Evolutionary conservation across 768 basidiomycete genomes (phyloP).

Genomic region (Lentinula detonsa): DNA sequence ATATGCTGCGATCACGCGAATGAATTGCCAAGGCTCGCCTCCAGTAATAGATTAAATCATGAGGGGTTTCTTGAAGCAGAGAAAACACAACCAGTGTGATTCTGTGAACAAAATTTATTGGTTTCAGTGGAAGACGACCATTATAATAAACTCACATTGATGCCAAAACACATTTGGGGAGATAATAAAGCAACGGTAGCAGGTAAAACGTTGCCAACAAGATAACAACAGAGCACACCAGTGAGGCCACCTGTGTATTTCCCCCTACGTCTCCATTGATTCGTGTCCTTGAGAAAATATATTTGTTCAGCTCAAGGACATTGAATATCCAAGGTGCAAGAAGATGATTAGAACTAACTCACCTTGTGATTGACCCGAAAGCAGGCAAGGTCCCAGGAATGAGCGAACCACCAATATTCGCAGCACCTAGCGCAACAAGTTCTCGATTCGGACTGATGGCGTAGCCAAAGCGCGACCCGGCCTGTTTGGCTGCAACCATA

Average conservation of each 20-base stretch:
- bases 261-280: conserved; percentile 89
- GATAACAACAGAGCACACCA: conserved; percentile 69
- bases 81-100: conserved; percentile 83
- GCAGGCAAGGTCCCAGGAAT: conserved; percentile 88
- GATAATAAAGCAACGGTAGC: conserved; percentile 75
- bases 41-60: conserved; percentile 83
- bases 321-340: conserved; percentile 5
- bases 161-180: conserved; percentile 90
- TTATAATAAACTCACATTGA: conserved; percentile 55
- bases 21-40: conserved; percentile 34
- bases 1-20: neutral
- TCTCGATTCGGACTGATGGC: conserved; percentile 93
- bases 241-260: conserved; percentile 82
- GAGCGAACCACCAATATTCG: conserved; percentile 74
- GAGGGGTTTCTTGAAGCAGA: conserved; percentile 79
- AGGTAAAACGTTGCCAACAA: conserved; percentile 87
- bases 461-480: conserved; percentile 77
- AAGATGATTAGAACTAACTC: conserved; percentile 11
- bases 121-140: conserved; percentile 6
- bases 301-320: neutral
- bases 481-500: conserved; percentile 94
- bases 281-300: conserved; percentile 44
- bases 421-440: conserved; percentile 85
- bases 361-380: conserved; percentile 91
- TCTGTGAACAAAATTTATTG: conserved; percentile 28